These are phyloP conservation scores for Aspergillus floridensis DNA, from an alignment of 2,329 filamentous ascomycete species.

Conservation along the genomic window DNA sequence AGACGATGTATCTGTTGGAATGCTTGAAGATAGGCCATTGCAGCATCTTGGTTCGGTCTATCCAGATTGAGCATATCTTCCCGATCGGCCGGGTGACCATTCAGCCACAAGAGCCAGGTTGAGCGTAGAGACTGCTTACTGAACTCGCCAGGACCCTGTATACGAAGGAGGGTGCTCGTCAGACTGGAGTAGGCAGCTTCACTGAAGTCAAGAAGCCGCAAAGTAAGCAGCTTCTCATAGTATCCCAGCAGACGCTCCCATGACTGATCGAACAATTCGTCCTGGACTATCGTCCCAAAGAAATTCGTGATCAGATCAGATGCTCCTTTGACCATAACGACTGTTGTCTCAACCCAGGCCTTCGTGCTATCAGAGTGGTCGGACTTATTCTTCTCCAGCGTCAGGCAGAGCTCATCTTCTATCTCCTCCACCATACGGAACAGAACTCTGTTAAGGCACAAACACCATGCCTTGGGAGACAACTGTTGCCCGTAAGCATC, in stretches of 20 bases:
- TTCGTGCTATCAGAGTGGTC: conserved; percentile 33
- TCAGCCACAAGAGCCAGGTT: conserved; percentile 69
- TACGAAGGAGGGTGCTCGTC: conserved; percentile 55
- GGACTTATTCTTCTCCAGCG: conserved; percentile 15
- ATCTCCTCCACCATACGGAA: conserved; percentile 74
- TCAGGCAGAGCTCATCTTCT: conserved; percentile 48
- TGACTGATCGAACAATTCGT: conserved; percentile 65
- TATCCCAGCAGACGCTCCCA: conserved; percentile 73
- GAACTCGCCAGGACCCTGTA: conserved; percentile 46
- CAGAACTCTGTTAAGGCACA: conserved; percentile 76
- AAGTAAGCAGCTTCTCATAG: conserved; percentile 63
- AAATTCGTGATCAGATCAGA: conserved; percentile 73
- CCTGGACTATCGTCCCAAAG: conserved; percentile 66
- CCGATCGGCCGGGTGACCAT: conserved; percentile 57
- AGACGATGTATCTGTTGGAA: conserved; percentile 77
- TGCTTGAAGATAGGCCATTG: conserved; percentile 78
- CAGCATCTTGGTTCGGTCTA: conserved; percentile 72
- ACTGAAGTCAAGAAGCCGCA: conserved; percentile 66
- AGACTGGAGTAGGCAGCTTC: conserved; percentile 69
- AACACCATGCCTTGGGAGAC: conserved; percentile 73
- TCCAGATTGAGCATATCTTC: conserved; percentile 43
- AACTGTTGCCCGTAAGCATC: conserved; percentile 85
- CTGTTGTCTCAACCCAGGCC: conserved; percentile 72
- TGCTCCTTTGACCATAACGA: conserved; percentile 70
- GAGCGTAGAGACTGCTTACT: conserved; percentile 53